Evolutionary conservation across 495 filamentous ascomycete genomes (phyloP).

Genomic region (Monascus purpureus): DNA sequence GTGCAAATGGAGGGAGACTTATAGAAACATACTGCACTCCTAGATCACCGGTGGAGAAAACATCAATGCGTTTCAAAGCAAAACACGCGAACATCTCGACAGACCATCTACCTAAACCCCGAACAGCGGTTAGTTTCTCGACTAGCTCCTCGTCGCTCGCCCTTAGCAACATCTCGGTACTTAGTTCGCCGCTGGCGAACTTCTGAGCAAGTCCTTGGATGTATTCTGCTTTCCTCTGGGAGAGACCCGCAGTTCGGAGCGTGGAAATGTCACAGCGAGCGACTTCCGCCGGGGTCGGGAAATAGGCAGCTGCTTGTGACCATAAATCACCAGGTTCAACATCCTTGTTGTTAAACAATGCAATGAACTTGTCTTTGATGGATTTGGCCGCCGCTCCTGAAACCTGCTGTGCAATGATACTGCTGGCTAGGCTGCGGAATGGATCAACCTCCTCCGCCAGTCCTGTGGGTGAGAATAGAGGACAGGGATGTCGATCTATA

Average conservation of each 20-base stretch:
- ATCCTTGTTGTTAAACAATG: constrained; percentile 44
- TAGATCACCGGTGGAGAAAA: constrained; percentile 85
- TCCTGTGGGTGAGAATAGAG: constrained; percentile 67
- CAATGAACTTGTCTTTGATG: constrained; percentile 75
- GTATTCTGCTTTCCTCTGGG: constrained; percentile 90
- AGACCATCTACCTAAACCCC: constrained; percentile 79
- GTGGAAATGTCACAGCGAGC: constrained; percentile 39
- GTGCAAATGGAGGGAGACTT: not conserved
- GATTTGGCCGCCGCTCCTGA: constrained; percentile 79
- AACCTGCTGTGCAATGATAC: constrained; percentile 94
- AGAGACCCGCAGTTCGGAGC: constrained; percentile 75
- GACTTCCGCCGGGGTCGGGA: constrained; percentile 69
- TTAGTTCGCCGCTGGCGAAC: constrained; percentile 61
- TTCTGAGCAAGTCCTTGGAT: constrained; percentile 71
- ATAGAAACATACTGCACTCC: constrained; percentile 60
- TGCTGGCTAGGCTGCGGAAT: constrained; percentile 64
- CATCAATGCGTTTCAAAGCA: constrained; percentile 78
- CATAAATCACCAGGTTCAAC: constrained; percentile 1
- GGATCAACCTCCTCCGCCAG: constrained; percentile 76
- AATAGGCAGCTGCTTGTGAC: constrained; percentile 18
- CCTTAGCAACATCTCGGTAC: constrained; percentile 54
- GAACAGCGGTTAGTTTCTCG: constrained; percentile 65
- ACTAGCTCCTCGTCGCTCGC: constrained; percentile 80
- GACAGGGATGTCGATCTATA: constrained; percentile 62
- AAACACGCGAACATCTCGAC: constrained; percentile 98